Evolutionary conservation across 129 eudicot species (phyloP), one percentile per base, ranked within the genome.

Genomic region (Heracleum sosnowskyi): DNA sequence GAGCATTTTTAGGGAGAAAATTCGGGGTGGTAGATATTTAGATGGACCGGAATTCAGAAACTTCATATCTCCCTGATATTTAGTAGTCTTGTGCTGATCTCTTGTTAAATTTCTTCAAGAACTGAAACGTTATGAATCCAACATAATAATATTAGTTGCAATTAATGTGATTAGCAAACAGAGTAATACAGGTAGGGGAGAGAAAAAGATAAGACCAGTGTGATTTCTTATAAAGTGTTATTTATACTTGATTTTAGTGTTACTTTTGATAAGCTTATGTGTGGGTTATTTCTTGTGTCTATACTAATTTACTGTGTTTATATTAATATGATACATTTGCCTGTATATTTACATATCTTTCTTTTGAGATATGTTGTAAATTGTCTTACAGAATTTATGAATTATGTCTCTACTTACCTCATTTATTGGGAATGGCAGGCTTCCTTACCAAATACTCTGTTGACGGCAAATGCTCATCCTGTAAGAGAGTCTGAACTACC

Each of bases 401-500:
- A 9, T 55, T 80, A 16, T 35, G 37, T 34, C 42, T 33, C 35
- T n/a, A 1, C 33, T 69, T 69, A 75, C 68, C 60, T 66, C 74
- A 76, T 88, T 82, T 85, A 91, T 84, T 74, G 82, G 85, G 11
- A 66, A 66, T 66, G 70, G 72, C 86, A 91, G 80, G 77, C 96
- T 71, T 86, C 96, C 0, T 83, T 95, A 69, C 97, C 96, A 29
- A 85, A 84, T 78, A 44, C 93, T 44, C 77, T 91, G 71, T 85
- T 88, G 84, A 88, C 96, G 17, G 89, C 91, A 76, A 90, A 90
- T 83, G 92, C 80, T 40, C 87, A 88, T 75, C 86, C 91, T 34
- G 85, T 77, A 18, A 86, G 97, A 79, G 98, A 95, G 77, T 76
- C 92, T 75, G 98, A 95, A 55, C 85, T 90, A 51, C 88, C 93